Conservation (phyloP, 495 filamentous ascomycete species). For the Penicillium herquei region DNA sequence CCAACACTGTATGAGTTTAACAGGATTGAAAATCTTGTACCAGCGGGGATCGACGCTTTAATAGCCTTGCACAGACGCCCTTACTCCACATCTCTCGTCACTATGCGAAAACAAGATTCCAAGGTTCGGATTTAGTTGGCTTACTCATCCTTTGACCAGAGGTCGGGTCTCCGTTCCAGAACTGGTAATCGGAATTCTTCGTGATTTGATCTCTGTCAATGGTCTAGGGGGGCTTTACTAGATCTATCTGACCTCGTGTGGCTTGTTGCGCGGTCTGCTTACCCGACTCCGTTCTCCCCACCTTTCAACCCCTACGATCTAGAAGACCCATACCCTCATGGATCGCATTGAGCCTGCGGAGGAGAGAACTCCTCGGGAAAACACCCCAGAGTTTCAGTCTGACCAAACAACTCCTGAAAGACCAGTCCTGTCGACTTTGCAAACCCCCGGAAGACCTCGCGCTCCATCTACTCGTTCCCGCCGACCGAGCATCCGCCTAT, state of each 20-base stretch:
- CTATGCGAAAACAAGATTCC: slow-evolving; percentile 18
- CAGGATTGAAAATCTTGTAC: background rate
- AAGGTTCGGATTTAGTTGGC: slow-evolving; percentile 7
- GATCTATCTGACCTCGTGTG: background rate
- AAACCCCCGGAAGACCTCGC: background rate
- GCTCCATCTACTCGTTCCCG: slow-evolving; percentile 25
- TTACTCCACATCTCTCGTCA: slow-evolving; percentile 13
- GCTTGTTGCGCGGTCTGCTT: background rate
- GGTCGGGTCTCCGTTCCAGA: background rate
- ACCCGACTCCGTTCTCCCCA: background rate
- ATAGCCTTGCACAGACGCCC: slow-evolving; percentile 5
- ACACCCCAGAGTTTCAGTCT: slow-evolving; percentile 10
- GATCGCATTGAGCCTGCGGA: slow-evolving; percentile 44
- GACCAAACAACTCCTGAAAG: slow-evolving; percentile 13
- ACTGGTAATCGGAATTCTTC: background rate
- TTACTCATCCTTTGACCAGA: slow-evolving; percentile 13
- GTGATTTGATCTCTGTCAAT: background rate
- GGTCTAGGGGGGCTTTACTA: slow-evolving; percentile 5
- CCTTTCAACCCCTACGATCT: background rate
- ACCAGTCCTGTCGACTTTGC: slow-evolving; percentile 8
- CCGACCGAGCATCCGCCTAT: slow-evolving; percentile 41
- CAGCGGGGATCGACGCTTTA: slow-evolving; percentile 6
- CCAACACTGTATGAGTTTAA: too few relatives aligned
- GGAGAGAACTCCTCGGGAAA: slow-evolving; percentile 13
- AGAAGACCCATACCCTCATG: slow-evolving; percentile 21